Evolutionary conservation across 352 stramenopile genomes (phyloP).

Genomic region (Salisapilia sapeloensis): DNA sequence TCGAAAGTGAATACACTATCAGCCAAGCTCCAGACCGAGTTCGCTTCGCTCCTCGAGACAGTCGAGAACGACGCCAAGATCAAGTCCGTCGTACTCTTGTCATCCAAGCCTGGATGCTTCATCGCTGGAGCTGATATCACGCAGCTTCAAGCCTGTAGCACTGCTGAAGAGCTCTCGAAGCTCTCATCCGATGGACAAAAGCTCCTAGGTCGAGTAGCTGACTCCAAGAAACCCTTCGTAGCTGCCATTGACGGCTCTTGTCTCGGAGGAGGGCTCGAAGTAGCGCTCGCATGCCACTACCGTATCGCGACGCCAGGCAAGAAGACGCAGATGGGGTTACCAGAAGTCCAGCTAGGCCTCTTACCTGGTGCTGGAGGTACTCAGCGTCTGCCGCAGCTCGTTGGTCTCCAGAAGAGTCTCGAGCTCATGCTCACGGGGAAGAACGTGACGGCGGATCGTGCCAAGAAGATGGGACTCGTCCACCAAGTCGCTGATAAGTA

Average conservation of each 20-base stretch:
- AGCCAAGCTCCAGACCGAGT: constrained; percentile 82
- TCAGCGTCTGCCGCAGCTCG: constrained; percentile 89
- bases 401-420: constrained; percentile 86
- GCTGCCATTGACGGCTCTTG: constrained; percentile 94
- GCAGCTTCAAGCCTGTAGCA: constrained; percentile 81
- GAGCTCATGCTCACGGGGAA: constrained; percentile 98
- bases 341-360: constrained; percentile 95
- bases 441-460: constrained; percentile 89
- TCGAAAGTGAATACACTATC: constrained; percentile 90
- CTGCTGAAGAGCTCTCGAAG: constrained; percentile 84
- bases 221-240: constrained; percentile 90
- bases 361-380: constrained; percentile 96
- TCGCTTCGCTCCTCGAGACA: constrained; percentile 72
- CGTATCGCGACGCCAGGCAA: constrained; percentile 88
- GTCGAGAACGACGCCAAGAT: constrained; percentile 82
- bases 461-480: constrained; percentile 95
- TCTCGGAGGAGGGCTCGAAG: constrained; percentile 94
- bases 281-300: constrained; percentile 96
- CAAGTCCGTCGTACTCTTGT: constrained; percentile 96
- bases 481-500: constrained; percentile 87
- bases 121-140: constrained; percentile 97
- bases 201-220: constrained; percentile 83
- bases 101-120: constrained; percentile 93
- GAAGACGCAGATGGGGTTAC: constrained; percentile 93
- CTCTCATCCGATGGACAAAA: constrained; percentile 87